Percentiles rank a stretch among this genome's conserved stretches.
phyloP scores from a whole-genome alignment of 2,329 filamentous ascomycete species.

The Nothophoma quercina region DNA sequence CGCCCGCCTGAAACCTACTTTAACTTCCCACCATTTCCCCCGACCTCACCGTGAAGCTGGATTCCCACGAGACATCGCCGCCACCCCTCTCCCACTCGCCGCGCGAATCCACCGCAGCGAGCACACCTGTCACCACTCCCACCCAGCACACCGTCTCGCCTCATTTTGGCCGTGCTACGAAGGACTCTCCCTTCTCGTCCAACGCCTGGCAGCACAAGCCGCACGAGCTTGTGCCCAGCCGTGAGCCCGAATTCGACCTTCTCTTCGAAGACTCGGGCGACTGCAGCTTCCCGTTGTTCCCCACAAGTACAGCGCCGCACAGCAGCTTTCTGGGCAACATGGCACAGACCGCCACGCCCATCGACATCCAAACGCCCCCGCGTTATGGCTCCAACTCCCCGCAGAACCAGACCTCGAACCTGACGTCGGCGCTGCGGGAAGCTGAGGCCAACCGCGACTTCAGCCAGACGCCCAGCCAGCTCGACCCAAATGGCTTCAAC shows the following conservation, averaged over 20 bases:
- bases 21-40: constrained; percentile 6
- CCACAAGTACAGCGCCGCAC: constrained; percentile 38
- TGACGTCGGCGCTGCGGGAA: constrained; percentile 67
- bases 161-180: constrained; percentile 51
- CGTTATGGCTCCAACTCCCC: constrained; percentile 66
- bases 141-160: constrained; percentile 51
- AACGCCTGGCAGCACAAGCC: constrained; percentile 57
- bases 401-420: constrained; percentile 68
- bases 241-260: constrained; percentile 44
- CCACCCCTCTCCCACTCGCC: constrained; percentile 62
- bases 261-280: constrained; percentile 53
- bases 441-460: constrained; percentile 48
- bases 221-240: constrained; percentile 43
- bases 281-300: constrained; percentile 51
- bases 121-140: constrained; percentile 57
- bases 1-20: constrained; percentile 12
- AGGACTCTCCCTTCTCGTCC: constrained; percentile 48
- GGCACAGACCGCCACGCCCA: constrained; percentile 62
- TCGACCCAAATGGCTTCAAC: constrained; percentile 45
- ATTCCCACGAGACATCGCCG: constrained; percentile 59
- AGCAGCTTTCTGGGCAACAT: constrained; percentile 51
- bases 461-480: constrained; percentile 52
- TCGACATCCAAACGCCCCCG: constrained; percentile 64
- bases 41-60: constrained; percentile 58
- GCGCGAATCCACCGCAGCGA: constrained; percentile 60